Evolutionary conservation across 352 stramenopile genomes (phyloP).

Genomic region (Globisporangium apiculatum): DNA sequence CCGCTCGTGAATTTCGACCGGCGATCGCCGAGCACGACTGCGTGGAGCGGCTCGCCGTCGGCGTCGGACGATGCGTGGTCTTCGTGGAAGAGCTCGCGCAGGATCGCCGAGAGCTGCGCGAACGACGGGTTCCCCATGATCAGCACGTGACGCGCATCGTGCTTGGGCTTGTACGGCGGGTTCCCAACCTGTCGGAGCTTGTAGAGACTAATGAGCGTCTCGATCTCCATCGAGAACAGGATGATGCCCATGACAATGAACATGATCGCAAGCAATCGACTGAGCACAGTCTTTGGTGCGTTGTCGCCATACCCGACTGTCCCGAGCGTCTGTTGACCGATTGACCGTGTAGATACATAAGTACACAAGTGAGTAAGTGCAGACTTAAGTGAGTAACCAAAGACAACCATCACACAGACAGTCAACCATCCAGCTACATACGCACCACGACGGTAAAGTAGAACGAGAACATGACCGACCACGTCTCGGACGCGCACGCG

Average conservation of each 20-base stretch:
- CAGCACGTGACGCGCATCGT: constrained; percentile 62
- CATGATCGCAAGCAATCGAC: constrained; percentile 76
- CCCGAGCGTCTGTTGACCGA: constrained; percentile 50
- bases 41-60: constrained; percentile 45
- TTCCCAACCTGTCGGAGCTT: constrained; percentile 77
- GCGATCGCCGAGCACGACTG: constrained; percentile 61
- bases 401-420: not conserved
- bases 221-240: constrained; percentile 85
- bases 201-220: constrained; percentile 84
- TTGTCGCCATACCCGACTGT: constrained; percentile 88
- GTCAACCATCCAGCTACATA: not conserved
- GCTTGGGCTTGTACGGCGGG: constrained; percentile 61
- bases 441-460: constrained; percentile 85
- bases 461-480: constrained; percentile 86
- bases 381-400: not conserved
- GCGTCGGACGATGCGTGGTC: constrained; percentile 47
- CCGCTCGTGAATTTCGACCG: constrained; percentile 69
- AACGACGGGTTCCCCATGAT: constrained; percentile 84
- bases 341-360: not conserved
- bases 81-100: constrained; percentile 85
- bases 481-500: constrained; percentile 53
- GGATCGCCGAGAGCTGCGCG: constrained; percentile 69
- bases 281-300: constrained; percentile 73
- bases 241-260: constrained; percentile 87
- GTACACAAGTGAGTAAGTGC: no score